Conservation (phyloP, 345 rosid genomes). For the Brassica nigra region DNA sequence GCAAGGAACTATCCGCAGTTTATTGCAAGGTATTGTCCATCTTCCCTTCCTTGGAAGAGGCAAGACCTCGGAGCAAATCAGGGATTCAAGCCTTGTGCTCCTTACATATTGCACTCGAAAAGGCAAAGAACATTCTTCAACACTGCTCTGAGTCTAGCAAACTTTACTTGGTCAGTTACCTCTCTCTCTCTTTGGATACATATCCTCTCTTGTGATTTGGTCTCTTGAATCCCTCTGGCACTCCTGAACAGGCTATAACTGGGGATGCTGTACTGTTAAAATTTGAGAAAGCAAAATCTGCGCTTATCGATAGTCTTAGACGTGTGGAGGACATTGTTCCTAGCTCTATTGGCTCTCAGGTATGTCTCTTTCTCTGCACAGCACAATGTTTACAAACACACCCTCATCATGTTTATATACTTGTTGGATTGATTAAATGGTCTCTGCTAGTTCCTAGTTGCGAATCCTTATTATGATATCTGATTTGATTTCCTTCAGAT, state of each 20-base stretch:
- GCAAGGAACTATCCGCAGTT: conserved; percentile 70
- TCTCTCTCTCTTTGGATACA: neutral
- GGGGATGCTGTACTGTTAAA: conserved; percentile 87
- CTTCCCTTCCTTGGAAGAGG: conserved; percentile 91
- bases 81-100: conserved; percentile 95
- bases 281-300: conserved; percentile 72
- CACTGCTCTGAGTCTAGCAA: conserved; percentile 92
- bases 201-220: neutral
- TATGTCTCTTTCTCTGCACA: conserved; percentile 19
- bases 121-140: conserved; percentile 78
- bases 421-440: neutral
- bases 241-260: conserved; percentile 71
- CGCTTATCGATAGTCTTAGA: conserved; percentile 80
- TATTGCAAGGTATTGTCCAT: conserved; percentile 69
- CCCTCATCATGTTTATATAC: neutral
- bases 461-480: too few relatives aligned
- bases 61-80: conserved; percentile 93
- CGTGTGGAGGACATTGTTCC: conserved; percentile 94
- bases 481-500: conserved; percentile 52
- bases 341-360: conserved; percentile 83
- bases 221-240: neutral
- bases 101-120: conserved; percentile 89
- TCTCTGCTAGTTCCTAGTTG: too few relatives aligned
- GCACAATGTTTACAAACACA: neutral
- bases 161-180: conserved; percentile 72